These are phyloP conservation scores for Esteya vermicola DNA, from an alignment of 2,329 filamentous ascomycete species.

Conservation along the genomic window DNA sequence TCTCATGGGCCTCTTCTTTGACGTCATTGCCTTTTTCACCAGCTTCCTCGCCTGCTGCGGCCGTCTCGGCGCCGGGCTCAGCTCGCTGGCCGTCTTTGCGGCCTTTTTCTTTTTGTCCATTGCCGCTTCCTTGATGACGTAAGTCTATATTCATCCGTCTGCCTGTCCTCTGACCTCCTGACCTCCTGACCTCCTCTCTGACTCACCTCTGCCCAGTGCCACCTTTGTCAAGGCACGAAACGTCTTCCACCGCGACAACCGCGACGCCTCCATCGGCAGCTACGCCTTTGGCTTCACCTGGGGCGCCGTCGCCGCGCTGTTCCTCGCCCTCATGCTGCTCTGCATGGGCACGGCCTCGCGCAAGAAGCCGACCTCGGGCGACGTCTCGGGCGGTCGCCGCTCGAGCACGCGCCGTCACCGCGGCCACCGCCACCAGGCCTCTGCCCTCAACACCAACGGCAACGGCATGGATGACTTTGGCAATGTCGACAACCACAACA, in stretches of 20 bases:
- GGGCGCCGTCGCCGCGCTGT: conserved; percentile 52
- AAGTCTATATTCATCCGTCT: conserved; percentile 20
- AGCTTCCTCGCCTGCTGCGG: conserved; percentile 57
- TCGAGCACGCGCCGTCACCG: background rate
- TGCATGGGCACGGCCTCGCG: conserved; percentile 38
- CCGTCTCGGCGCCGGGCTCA: conserved; percentile 54
- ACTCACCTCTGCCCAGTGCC: conserved; percentile 20
- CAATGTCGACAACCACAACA: too few species aligned
- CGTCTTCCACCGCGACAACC: conserved; percentile 41
- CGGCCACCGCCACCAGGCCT: too few species aligned
- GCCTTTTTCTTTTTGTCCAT: conserved; percentile 58
- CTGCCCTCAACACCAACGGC: conserved; percentile 3
- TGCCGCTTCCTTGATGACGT: conserved; percentile 64
- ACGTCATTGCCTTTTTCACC: conserved; percentile 49
- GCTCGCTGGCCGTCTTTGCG: conserved; percentile 39
- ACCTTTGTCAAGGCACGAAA: conserved; percentile 57
- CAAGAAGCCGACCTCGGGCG: too few species aligned
- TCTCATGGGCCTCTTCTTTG: conserved; percentile 72
- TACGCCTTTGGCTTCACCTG: conserved; percentile 69
- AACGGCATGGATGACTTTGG: too few species aligned
- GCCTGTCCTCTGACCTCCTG: background rate
- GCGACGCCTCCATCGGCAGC: conserved; percentile 44
- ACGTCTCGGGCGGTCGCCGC: too few species aligned
- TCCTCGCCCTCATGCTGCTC: conserved; percentile 55
- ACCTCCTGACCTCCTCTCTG: conserved; percentile 9